Conservation (phyloP, 2,329 filamentous ascomycete species). For the Pleochaeta shiraiana region DNA sequence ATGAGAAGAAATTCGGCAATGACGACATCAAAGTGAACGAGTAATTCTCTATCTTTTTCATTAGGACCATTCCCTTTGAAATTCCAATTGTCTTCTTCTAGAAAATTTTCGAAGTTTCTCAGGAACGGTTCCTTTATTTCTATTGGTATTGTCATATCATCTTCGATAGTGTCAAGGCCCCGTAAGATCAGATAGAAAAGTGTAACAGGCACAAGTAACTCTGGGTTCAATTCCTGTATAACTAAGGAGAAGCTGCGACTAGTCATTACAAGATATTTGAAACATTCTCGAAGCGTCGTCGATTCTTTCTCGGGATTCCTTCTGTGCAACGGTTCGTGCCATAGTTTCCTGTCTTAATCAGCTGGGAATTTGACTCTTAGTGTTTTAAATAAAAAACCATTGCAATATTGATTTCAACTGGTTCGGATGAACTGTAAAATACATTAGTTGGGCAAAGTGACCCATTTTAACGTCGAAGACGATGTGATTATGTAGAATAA, state of each 20-base stretch:
- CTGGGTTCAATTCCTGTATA: slow-evolving; percentile 87
- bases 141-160: slow-evolving; percentile 83
- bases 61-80: slow-evolving; percentile 69
- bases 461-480: no score
- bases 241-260: slow-evolving; percentile 86
- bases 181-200: slow-evolving; percentile 88
- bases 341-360: slow-evolving; percentile 50
- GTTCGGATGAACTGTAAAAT: slow-evolving; percentile 52
- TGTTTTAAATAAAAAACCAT: slow-evolving; percentile 34
- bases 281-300: slow-evolving; percentile 57
- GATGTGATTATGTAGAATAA: no score
- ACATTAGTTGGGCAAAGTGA: slow-evolving; percentile 31
- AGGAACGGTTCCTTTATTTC: slow-evolving; percentile 70
- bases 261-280: slow-evolving; percentile 65
- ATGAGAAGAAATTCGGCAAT: slow-evolving; percentile 72
- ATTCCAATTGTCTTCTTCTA: slow-evolving; percentile 76
- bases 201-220: slow-evolving; percentile 71
- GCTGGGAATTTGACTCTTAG: background rate
- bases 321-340: slow-evolving; percentile 84
- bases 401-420: slow-evolving; percentile 69
- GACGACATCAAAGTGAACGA: slow-evolving; percentile 81
- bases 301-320: slow-evolving; percentile 59
- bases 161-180: slow-evolving; percentile 93
- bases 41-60: slow-evolving; percentile 83
- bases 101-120: slow-evolving; percentile 55